These are phyloP conservation scores for Aspergillus campestris DNA, from an alignment of 495 filamentous ascomycete species.

Conservation along the genomic window DNA sequence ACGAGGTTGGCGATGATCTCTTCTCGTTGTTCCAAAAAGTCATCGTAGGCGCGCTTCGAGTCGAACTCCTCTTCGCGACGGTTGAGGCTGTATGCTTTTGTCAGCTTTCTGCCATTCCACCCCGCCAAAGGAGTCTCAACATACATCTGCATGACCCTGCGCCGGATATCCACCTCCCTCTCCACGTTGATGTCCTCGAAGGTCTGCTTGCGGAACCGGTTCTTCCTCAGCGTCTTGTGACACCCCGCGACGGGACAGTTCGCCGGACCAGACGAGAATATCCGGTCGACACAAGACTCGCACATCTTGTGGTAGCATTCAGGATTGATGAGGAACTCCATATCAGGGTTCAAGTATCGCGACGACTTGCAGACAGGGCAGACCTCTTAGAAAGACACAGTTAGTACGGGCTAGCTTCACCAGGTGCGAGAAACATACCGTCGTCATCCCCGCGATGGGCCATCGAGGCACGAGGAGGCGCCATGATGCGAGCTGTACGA, in stretches of 20 bases:
- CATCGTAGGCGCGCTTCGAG: slow-evolving; percentile 70
- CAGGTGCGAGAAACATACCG: slow-evolving; percentile 23
- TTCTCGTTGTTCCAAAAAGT: slow-evolving; percentile 92
- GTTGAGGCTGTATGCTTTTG: slow-evolving; percentile 53
- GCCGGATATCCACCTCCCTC: slow-evolving; percentile 87
- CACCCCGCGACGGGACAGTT: slow-evolving; percentile 87
- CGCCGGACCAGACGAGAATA: slow-evolving; percentile 84
- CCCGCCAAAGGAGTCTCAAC: slow-evolving; percentile 1
- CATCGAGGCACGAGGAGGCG: slow-evolving; percentile 24
- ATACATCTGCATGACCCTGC: slow-evolving; percentile 64
- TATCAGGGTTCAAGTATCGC: slow-evolving; percentile 86
- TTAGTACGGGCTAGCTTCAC: slow-evolving; percentile 2
- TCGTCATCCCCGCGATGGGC: slow-evolving; percentile 41
- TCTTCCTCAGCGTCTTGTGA: slow-evolving; percentile 72
- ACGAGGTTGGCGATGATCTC: slow-evolving; percentile 83
- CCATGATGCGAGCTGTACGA: slow-evolving; percentile 20
- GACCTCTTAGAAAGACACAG: slow-evolving; percentile 50
- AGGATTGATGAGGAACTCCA: slow-evolving; percentile 91
- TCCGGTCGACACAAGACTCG: slow-evolving; percentile 83
- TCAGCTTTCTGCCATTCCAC: neutral
- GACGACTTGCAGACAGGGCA: slow-evolving; percentile 96
- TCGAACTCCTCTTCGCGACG: slow-evolving; percentile 84
- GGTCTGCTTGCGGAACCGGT: slow-evolving; percentile 75
- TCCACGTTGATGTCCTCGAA: slow-evolving; percentile 88
- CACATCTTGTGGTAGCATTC: slow-evolving; percentile 99